Evolutionary conservation across 2,329 filamentous ascomycete genomes (phyloP), one percentile per base, ranked within the genome.

Genomic region (Chrysoporthe austroafricana): DNA sequence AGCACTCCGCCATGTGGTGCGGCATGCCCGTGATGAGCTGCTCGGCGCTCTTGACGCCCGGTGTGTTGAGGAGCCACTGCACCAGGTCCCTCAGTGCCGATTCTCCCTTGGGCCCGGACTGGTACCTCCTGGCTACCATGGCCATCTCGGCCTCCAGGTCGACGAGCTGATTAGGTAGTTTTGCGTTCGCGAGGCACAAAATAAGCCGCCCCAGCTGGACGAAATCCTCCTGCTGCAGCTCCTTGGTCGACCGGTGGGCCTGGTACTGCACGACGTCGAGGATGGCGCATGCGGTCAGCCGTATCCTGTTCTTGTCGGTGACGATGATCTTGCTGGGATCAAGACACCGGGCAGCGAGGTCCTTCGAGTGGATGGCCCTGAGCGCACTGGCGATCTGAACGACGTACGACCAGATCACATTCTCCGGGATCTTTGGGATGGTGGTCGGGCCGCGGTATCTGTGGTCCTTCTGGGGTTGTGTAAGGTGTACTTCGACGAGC

Each of bases 261-360:
- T 97, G 94, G 74, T 89, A 93, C 69, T 96, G 90, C 21, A 97
- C 87, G 44, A 99, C 93, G 75, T 99, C 96, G 69, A 97, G 83
- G 43, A 99, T 90, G 1, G 90, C 91, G 78, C 95, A 98, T 18
- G 91, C 94, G 74, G 92, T 95, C 54, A 99, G 83, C 43, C 95
- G 90, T 70, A 99, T 88, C 43, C 94, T 91, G 75, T 95, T 96
- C 79, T 95, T 97, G 57, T 93, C 91, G 0, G 95, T 97, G 32
- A 98, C 76, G 18, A 99, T 85, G 67, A 99, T 90, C 77, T 98
- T 98, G 79, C 88, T 95, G 14, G 92, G 85, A 68, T 96, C 93
- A 58, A 99, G 88, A 63, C 95, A 91, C 61, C 94, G 88, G 48
- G 94, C 95, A 32, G 96, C 95, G 52, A 98, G 84, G 26, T 92